phyloP scores from a whole-genome alignment of 352 stramenopile species.

The Globisporangium carolinianum region DNA sequence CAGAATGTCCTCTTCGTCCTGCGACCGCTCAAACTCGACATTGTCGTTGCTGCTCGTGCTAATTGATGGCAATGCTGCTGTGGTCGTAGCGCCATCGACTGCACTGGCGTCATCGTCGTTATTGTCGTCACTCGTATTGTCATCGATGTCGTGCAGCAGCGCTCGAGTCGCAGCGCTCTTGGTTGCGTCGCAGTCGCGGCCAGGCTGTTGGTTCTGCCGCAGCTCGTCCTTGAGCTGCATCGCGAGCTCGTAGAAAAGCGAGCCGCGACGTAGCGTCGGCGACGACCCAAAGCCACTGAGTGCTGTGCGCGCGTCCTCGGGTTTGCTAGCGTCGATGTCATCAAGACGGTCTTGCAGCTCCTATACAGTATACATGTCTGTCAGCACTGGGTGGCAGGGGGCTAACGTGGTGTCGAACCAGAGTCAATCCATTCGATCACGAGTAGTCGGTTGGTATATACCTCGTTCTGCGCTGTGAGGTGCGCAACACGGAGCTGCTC shows the following conservation, averaged over 20 bases:
- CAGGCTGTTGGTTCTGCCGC: constrained; percentile 1
- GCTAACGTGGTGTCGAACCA: too few species aligned
- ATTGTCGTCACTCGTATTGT: background rate
- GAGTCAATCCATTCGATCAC: too few species aligned
- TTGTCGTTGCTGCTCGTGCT: background rate
- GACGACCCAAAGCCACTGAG: constrained; percentile 2
- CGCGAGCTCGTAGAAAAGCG: constrained; percentile 42
- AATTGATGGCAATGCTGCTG: background rate
- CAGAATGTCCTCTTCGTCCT: constrained; percentile 21
- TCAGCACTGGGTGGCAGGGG: background rate
- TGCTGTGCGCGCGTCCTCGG: background rate
- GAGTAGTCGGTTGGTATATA: constrained; percentile 1
- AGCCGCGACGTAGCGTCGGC: constrained; percentile 20
- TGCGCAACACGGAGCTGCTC: constrained; percentile 29
- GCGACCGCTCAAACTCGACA: background rate
- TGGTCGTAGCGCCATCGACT: background rate
- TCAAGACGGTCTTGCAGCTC: constrained; percentile 21
- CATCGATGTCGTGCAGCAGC: background rate
- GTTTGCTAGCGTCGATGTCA: background rate
- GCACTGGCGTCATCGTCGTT: background rate
- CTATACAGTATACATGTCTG: background rate
- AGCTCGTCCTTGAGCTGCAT: constrained; percentile 25
- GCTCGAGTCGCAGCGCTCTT: background rate
- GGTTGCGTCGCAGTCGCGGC: background rate
- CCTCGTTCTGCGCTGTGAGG: constrained; percentile 24